These are phyloP conservation scores for Osmanthus fragrans DNA, from an alignment of 257 asterid species.

Conservation along the genomic window DNA sequence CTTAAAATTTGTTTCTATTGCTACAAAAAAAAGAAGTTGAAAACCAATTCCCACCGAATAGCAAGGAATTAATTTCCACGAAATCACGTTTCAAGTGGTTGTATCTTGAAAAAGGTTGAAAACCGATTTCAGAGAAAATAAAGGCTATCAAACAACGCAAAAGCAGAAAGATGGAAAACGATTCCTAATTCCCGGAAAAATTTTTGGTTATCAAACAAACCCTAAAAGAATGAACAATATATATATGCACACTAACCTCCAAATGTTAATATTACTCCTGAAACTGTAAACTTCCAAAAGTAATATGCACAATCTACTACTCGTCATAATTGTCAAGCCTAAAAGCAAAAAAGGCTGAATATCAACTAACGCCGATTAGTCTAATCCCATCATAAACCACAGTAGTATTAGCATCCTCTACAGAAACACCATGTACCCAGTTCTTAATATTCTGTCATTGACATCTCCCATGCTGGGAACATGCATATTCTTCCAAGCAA, in stretches of 20 bases:
- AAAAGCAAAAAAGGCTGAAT: not conserved
- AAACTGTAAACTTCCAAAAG: not conserved
- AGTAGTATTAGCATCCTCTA: conserved; percentile 18
- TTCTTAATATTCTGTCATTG: not conserved
- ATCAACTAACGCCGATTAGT: not conserved
- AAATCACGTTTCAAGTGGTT: too few relatives aligned
- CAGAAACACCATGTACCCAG: conserved; percentile 8
- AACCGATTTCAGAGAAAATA: too few relatives aligned
- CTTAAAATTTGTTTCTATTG: too few relatives aligned
- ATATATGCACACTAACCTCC: not conserved
- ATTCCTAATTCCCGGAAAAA: too few relatives aligned
- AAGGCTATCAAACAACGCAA: too few relatives aligned
- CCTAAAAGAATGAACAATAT: not conserved
- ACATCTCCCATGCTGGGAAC: conserved; percentile 5
- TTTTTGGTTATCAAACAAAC: too few relatives aligned
- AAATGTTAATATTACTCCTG: not conserved
- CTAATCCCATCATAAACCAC: conserved; percentile 12
- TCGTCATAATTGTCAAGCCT: conserved; percentile 9
- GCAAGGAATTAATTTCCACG: too few relatives aligned
- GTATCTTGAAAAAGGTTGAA: too few relatives aligned
- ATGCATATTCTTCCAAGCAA: not conserved
- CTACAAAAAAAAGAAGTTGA: too few relatives aligned
- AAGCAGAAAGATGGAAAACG: too few relatives aligned
- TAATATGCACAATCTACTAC: conserved; percentile 26
- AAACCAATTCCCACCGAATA: too few relatives aligned